A percentile compares a stretch with the other conserved stretches of the same genome.
Conservation (phyloP, 345 rosid species). For the Isatis tinctoria region DNA sequence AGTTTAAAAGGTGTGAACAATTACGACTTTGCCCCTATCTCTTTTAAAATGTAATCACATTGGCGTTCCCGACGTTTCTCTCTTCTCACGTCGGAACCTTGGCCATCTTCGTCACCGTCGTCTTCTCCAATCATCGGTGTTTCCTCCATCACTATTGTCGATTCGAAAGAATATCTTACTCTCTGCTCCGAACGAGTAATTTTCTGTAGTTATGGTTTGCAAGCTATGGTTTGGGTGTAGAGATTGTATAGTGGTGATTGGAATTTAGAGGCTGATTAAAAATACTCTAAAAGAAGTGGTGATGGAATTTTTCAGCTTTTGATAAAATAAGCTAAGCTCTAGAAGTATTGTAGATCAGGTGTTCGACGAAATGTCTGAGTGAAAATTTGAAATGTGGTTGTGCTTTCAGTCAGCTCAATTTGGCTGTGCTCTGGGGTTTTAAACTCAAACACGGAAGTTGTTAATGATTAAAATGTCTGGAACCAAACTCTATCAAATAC, state of each 20-base stretch:
- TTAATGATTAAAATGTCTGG: no score
- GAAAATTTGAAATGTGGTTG: neutral
- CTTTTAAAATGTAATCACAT: neutral
- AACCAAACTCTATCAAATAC: no score
- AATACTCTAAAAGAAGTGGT: neutral
- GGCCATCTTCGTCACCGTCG: no score
- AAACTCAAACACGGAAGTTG: neutral
- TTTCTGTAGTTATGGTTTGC: neutral
- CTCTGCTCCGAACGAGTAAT: constrained; percentile 2
- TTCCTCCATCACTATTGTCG: neutral
- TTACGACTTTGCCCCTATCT: neutral
- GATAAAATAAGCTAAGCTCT: neutral
- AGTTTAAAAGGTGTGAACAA: no score
- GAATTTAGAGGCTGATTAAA: neutral
- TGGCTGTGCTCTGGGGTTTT: neutral
- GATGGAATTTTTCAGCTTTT: neutral
- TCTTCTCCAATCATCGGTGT: neutral
- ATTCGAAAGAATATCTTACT: neutral
- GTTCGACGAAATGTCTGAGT: constrained; percentile 22
- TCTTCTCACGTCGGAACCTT: neutral
- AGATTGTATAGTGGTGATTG: neutral
- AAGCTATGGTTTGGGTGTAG: neutral
- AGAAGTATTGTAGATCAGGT: neutral
- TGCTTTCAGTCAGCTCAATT: neutral
- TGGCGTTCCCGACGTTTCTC: neutral